phyloP scores from a whole-genome alignment of 345 rosid genomes.

The Theobroma cacao region DNA sequence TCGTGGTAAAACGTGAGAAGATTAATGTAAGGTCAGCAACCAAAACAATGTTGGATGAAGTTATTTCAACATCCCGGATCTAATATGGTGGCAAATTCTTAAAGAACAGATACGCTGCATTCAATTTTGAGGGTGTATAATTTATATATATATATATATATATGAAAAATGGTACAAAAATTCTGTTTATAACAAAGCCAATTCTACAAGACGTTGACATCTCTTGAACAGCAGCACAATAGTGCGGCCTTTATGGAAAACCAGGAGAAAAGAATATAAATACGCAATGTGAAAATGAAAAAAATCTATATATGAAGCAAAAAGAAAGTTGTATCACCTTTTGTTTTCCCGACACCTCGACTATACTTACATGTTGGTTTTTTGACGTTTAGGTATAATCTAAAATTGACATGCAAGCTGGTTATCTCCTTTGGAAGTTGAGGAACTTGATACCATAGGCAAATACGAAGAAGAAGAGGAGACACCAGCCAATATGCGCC shows the following conservation, averaged over 20 bases:
- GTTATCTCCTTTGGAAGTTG: conserved; percentile 60
- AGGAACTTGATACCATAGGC: conserved; percentile 57
- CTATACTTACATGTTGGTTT: neutral
- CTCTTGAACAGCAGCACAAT: neutral
- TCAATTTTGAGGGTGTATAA: neutral
- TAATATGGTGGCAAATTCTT: neutral
- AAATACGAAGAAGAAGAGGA: conserved; percentile 45
- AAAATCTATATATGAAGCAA: neutral
- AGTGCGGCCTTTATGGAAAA: neutral
- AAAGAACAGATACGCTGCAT: neutral
- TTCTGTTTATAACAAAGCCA: neutral
- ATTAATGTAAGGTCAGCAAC: too few species aligned
- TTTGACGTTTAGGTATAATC: neutral
- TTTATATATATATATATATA: neutral
- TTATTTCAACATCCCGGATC: neutral
- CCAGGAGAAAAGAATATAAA: neutral
- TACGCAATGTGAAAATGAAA: neutral
- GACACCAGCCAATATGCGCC: conserved; percentile 51
- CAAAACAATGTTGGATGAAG: too few species aligned
- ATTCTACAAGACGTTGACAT: neutral
- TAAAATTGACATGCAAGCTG: neutral
- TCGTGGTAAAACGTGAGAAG: too few species aligned
- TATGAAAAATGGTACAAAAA: neutral
- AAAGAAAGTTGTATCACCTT: neutral
- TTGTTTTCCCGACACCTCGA: neutral